Conservation (phyloP, 768 basidiomycete species). For the Rhizopogon vinicolor region DNA sequence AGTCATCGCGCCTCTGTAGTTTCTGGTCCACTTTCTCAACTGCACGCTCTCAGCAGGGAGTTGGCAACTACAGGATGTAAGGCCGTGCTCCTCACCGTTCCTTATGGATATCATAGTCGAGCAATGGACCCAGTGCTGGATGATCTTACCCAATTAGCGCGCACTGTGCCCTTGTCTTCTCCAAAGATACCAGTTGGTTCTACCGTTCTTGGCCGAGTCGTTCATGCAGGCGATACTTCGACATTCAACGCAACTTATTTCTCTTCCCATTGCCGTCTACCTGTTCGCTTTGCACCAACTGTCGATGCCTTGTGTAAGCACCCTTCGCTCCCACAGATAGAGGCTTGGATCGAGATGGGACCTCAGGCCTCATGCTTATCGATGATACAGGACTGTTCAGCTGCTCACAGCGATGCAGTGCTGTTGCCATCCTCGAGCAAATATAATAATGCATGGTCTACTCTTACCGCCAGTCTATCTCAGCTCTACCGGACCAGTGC, state of each 20-base stretch:
- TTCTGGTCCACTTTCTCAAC: conserved; percentile 45
- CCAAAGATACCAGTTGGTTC: conserved; percentile 62
- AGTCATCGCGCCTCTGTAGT: conserved; percentile 53
- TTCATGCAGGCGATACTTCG: conserved; percentile 45
- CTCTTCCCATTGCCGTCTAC: conserved; percentile 51
- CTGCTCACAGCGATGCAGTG: conserved; percentile 26
- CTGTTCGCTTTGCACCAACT: conserved; percentile 52
- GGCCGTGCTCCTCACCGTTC: conserved; percentile 42
- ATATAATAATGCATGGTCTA: conserved; percentile 37
- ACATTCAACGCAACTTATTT: conserved; percentile 52
- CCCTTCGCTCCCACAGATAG: conserved; percentile 23
- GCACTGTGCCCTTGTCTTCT: conserved; percentile 31
- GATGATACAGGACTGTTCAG: conserved; percentile 40
- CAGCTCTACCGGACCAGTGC: conserved; percentile 41
- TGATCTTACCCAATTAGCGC: conserved; percentile 40
- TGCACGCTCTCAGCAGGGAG: conserved; percentile 36
- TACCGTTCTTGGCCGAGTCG: conserved; percentile 49
- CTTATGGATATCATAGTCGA: conserved; percentile 64
- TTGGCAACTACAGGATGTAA: conserved; percentile 37
- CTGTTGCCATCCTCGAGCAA: conserved; percentile 50
- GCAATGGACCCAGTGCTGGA: conserved; percentile 55
- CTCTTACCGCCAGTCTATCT: conserved; percentile 42
- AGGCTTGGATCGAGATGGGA: conserved; percentile 34
- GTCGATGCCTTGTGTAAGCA: conserved; percentile 35
- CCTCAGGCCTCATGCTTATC: conserved; percentile 41